Evolutionary conservation across 2,329 filamentous ascomycete species (phyloP).

Genomic region (Hypoxylon sp.): DNA sequence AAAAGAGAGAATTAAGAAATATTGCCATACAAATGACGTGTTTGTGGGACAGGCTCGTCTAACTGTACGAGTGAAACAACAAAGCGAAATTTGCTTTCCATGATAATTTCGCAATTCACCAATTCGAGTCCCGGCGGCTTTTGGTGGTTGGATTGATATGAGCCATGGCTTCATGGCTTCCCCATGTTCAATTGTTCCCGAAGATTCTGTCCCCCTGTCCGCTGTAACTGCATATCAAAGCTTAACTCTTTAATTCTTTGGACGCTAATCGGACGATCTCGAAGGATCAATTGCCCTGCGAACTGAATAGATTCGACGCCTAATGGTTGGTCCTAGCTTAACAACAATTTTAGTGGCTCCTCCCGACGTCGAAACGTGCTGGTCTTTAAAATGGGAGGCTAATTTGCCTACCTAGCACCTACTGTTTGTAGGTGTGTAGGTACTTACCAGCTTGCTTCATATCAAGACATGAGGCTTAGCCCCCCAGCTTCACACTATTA

Average conservation of each 20-base stretch:
- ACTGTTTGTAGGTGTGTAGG: no score
- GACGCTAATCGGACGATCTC: slow-evolving; percentile 33
- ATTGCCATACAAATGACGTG: slow-evolving; percentile 38
- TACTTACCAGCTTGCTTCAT: slow-evolving; percentile 7
- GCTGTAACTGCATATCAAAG: slow-evolving; percentile 40
- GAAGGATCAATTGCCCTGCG: slow-evolving; percentile 23
- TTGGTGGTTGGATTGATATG: slow-evolving; percentile 4
- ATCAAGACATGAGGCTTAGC: slow-evolving; percentile 32
- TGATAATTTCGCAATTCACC: slow-evolving; percentile 21
- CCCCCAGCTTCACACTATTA: slow-evolving; percentile 17
- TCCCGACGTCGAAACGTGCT: slow-evolving; percentile 7
- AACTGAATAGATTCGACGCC: slow-evolving; percentile 11
- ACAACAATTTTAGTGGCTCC: slow-evolving; percentile 2
- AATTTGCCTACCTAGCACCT: neutral
- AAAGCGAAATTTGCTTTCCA: slow-evolving; percentile 37
- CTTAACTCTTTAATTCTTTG: slow-evolving; percentile 33
- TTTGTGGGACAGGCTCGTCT: slow-evolving; percentile 30
- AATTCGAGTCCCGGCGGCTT: slow-evolving; percentile 11
- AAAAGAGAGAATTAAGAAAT: slow-evolving; percentile 19
- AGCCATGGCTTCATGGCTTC: slow-evolving; percentile 13
- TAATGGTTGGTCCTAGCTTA: slow-evolving; percentile 10
- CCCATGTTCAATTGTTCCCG: slow-evolving; percentile 17
- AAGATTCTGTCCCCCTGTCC: slow-evolving; percentile 30
- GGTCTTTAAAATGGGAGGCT: slow-evolving; percentile 11
- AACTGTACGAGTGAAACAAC: slow-evolving; percentile 12